Evolutionary conservation across 495 filamentous ascomycete species (phyloP).

Genomic region (Astrothelium subdiscretum): DNA sequence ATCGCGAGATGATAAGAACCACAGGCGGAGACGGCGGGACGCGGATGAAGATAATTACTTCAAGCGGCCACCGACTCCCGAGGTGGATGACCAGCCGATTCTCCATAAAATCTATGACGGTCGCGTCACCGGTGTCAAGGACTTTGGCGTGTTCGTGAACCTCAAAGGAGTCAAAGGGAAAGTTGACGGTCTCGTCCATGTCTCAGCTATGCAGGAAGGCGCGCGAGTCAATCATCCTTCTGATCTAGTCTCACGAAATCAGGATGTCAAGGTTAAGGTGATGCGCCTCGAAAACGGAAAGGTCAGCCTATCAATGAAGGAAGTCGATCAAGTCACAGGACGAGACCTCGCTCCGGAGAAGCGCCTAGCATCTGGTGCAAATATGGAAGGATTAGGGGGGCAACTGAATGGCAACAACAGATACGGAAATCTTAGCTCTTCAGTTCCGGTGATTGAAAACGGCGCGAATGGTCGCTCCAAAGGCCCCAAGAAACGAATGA

Average conservation of each 20-base stretch:
- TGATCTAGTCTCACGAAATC: slow-evolving; percentile 68
- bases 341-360: slow-evolving; percentile 71
- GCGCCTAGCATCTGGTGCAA: slow-evolving; percentile 81
- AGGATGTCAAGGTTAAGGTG: slow-evolving; percentile 88
- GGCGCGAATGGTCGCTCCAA: slow-evolving; percentile 42
- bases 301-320: slow-evolving; percentile 91
- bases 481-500: slow-evolving; percentile 75
- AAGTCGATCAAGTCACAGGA: slow-evolving; percentile 86
- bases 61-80: slow-evolving; percentile 58
- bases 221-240: slow-evolving; percentile 84
- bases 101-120: slow-evolving; percentile 87
- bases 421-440: slow-evolving; percentile 47
- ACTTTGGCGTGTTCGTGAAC: slow-evolving; percentile 94
- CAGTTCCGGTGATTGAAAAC: slow-evolving; percentile 55
- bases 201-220: slow-evolving; percentile 86
- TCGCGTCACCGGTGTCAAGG: slow-evolving; percentile 78
- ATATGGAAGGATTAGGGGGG: slow-evolving; percentile 70
- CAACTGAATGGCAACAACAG: slow-evolving; percentile 29
- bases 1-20: slow-evolving; percentile 27
- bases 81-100: slow-evolving; percentile 70
- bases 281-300: slow-evolving; percentile 68
- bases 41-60: slow-evolving; percentile 53
- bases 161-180: slow-evolving; percentile 76
- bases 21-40: slow-evolving; percentile 30
- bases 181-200: slow-evolving; percentile 86